phyloP scores from a whole-genome alignment of 306 rosid species.

The Abrus precatorius region DNA sequence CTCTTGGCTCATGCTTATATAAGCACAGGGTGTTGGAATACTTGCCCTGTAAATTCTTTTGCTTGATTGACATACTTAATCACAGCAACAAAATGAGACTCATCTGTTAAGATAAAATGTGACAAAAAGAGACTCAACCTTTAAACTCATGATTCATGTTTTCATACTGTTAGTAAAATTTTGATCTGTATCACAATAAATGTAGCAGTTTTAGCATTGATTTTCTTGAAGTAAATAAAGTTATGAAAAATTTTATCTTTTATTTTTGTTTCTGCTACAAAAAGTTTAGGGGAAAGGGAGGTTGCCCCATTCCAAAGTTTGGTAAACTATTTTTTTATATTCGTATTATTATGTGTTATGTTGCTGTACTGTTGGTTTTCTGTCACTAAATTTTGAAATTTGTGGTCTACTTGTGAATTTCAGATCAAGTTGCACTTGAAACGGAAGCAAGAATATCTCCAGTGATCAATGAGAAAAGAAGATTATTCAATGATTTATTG shows the following conservation, averaged over 20 bases:
- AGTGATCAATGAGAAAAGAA: constrained; percentile 80
- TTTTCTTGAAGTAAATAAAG: constrained; percentile 27
- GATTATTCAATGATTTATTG: constrained; percentile 95
- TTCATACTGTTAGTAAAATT: too few relatives aligned
- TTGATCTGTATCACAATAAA: not conserved
- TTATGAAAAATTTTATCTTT: not conserved
- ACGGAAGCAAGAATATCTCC: constrained; percentile 93
- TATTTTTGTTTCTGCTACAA: not conserved
- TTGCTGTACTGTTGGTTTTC: constrained; percentile 34
- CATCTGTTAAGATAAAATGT: not conserved
- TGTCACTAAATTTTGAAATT: constrained; percentile 43
- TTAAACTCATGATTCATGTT: not conserved
- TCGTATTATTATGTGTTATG: not conserved
- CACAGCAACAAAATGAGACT: constrained; percentile 23
- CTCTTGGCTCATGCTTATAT: constrained; percentile 36
- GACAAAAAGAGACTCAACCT: constrained; percentile 30
- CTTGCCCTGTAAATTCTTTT: constrained; percentile 22
- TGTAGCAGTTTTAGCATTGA: constrained; percentile 30
- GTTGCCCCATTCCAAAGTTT: not conserved
- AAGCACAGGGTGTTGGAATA: constrained; percentile 3
- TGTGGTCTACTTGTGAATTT: constrained; percentile 45
- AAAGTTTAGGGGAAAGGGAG: not conserved
- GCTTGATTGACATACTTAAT: constrained; percentile 35
- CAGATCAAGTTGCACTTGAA: constrained; percentile 88
- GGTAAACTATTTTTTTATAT: constrained; percentile 9